A percentile compares a stretch with the other conserved stretches of the same genome.
These are phyloP conservation scores for Melanogaster broomeanus DNA, from an alignment of 768 basidiomycete genomes.

Conservation along the genomic window DNA sequence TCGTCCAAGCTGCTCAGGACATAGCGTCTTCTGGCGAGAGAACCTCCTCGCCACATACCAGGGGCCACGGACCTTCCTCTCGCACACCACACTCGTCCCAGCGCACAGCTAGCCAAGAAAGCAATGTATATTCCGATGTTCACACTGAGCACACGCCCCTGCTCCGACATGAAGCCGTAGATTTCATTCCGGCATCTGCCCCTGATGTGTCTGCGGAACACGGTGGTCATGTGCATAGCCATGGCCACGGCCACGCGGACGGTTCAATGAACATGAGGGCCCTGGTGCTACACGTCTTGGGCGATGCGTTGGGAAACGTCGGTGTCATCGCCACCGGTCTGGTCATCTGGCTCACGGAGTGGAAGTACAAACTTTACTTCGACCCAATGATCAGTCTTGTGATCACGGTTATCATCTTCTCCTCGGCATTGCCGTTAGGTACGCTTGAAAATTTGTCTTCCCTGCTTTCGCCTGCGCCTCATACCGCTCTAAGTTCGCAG, in stretches of 20 bases:
- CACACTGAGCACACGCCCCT: constrained; percentile 49
- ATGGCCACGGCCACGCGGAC: constrained; percentile 44
- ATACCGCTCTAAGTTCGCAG: constrained; percentile 60
- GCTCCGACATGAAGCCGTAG: constrained; percentile 25
- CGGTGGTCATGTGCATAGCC: constrained; percentile 5
- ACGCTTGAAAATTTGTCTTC: constrained; percentile 25
- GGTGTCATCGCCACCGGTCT: constrained; percentile 96
- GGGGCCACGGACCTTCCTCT: constrained; percentile 24
- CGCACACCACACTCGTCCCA: constrained; percentile 17
- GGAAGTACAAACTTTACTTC: constrained; percentile 86
- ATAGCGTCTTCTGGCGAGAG: constrained; percentile 47
- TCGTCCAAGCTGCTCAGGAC: constrained; percentile 84
- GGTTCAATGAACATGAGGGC: constrained; percentile 99
- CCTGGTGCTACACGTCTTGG: constrained; percentile 89
- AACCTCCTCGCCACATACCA: constrained; percentile 4
- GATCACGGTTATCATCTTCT: constrained; percentile 96
- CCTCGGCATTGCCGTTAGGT: constrained; percentile 91
- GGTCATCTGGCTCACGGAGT: constrained; percentile 87
- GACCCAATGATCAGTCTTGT: constrained; percentile 93
- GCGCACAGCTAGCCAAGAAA: neutral
- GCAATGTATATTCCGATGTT: neutral
- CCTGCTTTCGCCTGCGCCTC: neutral
- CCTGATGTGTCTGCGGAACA: constrained; percentile 20
- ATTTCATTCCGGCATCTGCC: neutral
- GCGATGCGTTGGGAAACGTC: constrained; percentile 97